Evolutionary conservation across 2,329 filamentous ascomycete genomes (phyloP), one percentile per base, ranked within the genome.

Genomic region (Fusarium chuoi): DNA sequence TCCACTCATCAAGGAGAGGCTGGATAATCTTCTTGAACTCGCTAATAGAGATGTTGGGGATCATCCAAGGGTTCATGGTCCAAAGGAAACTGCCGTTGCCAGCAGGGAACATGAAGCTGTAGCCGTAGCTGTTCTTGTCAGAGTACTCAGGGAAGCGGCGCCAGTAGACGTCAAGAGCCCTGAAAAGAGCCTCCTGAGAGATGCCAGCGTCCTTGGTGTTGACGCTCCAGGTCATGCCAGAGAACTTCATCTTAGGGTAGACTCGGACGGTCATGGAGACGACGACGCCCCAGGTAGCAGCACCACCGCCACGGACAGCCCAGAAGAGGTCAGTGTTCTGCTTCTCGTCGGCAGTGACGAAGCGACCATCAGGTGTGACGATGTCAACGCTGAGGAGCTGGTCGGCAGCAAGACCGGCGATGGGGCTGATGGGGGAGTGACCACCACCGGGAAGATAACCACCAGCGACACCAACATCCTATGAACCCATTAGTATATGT

Each of bases 391-490:
- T 83, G 3, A 92, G 81, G 2, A 87, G 84, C 62, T 92, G 87
- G 73, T 92, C 90, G 1, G 89, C 89, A 20, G 81, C 88, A 3
- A 93, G 81, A 15, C 90, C 90, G 58, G 87, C 88, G 8, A 78
- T 80, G 0, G 87, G 86, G 24, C 83, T 83, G 7, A 92, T 81
- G 0, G 85, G 82, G 3, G 85, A 86, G 75, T 90, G 89, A 0
- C 90, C 90, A 26, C 89, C 90, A 17, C 89, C 89, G 74, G 90
- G 88, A 11, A 83, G 86, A 74, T 88, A 92, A 2, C 90, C 90
- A 22, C 90, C 90, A 0, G 87, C 86, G 5, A 89, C 75, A 5
- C 89, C 89, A 14, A 92, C 89, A 3, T 85, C 87, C 5, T 76
- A 14, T 22, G 3, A 8, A 4, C 18, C 14, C 1, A 17, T 71